These are phyloP conservation scores for Trichosporon coremiiforme DNA, from an alignment of 1,284 basidiomycete genomes.

Conservation along the genomic window DNA sequence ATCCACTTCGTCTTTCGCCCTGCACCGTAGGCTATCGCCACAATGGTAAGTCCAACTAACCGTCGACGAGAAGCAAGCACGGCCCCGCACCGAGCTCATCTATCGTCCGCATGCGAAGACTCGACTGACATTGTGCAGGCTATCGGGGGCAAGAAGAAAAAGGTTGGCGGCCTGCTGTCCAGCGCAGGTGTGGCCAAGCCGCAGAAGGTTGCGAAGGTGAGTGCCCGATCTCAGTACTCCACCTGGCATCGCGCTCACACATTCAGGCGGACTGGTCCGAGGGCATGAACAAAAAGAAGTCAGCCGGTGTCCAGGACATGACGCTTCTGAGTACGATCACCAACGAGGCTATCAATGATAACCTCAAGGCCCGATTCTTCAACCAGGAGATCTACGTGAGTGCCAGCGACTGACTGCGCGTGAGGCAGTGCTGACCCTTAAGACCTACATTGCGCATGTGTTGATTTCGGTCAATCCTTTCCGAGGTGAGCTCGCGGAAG, in stretches of 20 bases:
- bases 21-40: constrained; percentile 11
- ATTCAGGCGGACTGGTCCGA: constrained; percentile 93
- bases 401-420: neutral
- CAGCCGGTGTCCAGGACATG: constrained; percentile 98
- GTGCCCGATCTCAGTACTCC: neutral
- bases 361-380: constrained; percentile 93
- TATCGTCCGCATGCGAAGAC: neutral
- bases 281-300: constrained; percentile 97
- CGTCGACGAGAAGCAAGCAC: neutral
- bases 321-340: constrained; percentile 95
- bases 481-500: constrained; percentile 64
- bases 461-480: constrained; percentile 99
- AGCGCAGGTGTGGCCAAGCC: constrained; percentile 47
- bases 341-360: constrained; percentile 97
- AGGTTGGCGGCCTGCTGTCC: constrained; percentile 69
- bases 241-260: constrained; percentile 18
- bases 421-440: constrained; percentile 34
- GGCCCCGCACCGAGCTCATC: neutral
- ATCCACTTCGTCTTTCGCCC: neutral
- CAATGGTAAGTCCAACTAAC: neutral
- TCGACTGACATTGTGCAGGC: constrained; percentile 61
- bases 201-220: constrained; percentile 33
- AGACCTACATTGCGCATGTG: constrained; percentile 95
- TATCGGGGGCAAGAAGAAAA: constrained; percentile 89
- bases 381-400: constrained; percentile 88